Evolutionary conservation across 208 protist genomes (phyloP).

Genomic region (Tritrichomonas musculus): DNA sequence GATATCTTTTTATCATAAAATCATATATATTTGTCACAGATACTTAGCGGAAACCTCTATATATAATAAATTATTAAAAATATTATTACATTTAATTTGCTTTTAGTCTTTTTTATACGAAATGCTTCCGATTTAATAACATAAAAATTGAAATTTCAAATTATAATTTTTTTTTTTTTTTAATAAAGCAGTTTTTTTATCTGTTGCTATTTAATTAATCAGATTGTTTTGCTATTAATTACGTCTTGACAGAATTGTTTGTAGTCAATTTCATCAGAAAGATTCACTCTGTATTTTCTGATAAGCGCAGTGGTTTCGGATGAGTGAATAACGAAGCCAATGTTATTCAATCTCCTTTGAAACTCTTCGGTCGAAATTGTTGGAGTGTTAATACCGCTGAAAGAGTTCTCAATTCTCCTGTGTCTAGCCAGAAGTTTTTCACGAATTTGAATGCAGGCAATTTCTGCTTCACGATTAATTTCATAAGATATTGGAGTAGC

Average conservation of each 20-base stretch:
- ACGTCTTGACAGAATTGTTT: not conserved
- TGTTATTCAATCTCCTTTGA: not conserved
- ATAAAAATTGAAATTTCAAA: too few relatives aligned
- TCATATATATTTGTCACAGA: too few relatives aligned
- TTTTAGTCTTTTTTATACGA: too few relatives aligned
- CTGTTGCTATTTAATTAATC: too few relatives aligned
- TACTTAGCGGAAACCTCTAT: too few relatives aligned
- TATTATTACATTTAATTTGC: too few relatives aligned
- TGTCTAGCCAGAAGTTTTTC: not conserved
- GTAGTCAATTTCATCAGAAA: not conserved
- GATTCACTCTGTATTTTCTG: not conserved
- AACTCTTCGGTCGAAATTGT: not conserved
- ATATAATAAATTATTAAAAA: too few relatives aligned
- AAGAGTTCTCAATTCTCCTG: not conserved
- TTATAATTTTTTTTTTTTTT: too few relatives aligned
- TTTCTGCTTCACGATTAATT: not conserved
- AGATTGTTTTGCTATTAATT: not conserved
- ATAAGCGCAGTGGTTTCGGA: not conserved
- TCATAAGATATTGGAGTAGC: not conserved
- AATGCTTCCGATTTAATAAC: too few relatives aligned
- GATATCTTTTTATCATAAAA: too few relatives aligned
- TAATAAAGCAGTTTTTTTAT: too few relatives aligned
- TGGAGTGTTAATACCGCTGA: not conserved
- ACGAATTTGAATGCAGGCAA: not conserved
- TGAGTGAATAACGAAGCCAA: not conserved